Evolutionary conservation across 441 rosid genomes (phyloP).

Genomic region (Cnidoscolus chayamansa): DNA sequence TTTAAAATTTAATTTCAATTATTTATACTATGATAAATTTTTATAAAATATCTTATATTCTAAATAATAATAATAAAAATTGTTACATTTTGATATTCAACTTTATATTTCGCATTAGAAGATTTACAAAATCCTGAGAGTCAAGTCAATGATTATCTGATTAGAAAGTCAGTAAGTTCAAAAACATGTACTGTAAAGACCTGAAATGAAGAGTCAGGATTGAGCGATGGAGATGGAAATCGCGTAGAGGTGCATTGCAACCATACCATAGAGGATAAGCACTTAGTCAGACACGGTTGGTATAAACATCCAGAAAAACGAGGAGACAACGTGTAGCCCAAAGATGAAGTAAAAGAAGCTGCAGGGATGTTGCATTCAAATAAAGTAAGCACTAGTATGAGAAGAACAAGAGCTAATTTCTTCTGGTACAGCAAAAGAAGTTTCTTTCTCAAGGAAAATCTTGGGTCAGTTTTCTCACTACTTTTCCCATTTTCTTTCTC

Average conservation of each 20-base stretch:
- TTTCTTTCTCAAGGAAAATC: constrained; percentile 5
- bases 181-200: no score
- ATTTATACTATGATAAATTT: no score
- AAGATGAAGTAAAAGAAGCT: not conserved
- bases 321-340: not conserved
- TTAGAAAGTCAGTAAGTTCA: no score
- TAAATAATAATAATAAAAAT: no score
- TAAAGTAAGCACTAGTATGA: not conserved
- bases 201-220: constrained; percentile 17
- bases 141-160: no score
- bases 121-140: no score
- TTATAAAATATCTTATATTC: no score
- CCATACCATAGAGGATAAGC: constrained; percentile 6
- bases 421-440: constrained; percentile 16
- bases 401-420: not conserved
- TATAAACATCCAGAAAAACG: constrained; percentile 24
- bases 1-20: no score
- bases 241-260: constrained; percentile 2
- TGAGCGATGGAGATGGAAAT: constrained; percentile 1
- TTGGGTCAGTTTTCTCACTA: constrained; percentile 27
- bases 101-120: no score
- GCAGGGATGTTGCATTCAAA: not conserved
- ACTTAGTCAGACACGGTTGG: constrained; percentile 35
- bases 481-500: not conserved
- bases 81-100: no score